These are phyloP conservation scores for Medicago arabica DNA, from an alignment of 306 rosid genomes.

Conservation along the genomic window DNA sequence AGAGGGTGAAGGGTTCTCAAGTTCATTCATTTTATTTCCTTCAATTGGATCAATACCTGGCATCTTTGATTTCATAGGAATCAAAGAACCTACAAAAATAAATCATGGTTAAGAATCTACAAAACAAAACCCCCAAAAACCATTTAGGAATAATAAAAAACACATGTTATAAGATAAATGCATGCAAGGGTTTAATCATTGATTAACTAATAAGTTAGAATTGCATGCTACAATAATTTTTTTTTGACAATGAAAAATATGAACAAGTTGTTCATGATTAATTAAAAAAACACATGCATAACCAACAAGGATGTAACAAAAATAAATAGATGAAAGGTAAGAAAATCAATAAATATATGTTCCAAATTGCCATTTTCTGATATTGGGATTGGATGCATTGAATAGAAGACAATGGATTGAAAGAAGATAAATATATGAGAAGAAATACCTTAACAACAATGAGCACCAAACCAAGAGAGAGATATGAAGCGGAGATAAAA, in stretches of 20 bases:
- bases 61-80: constrained; percentile 59
- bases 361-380: neutral
- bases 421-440: constrained; percentile 29
- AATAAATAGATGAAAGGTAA: neutral
- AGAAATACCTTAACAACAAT: constrained; percentile 56
- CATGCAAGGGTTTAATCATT: neutral
- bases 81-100: constrained; percentile 47
- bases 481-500: constrained; percentile 18
- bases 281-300: constrained; percentile 23
- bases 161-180: neutral
- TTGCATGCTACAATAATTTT: constrained; percentile 28
- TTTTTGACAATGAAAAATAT: neutral
- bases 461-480: constrained; percentile 21
- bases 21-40: constrained; percentile 43
- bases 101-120: neutral
- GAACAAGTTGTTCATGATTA: constrained; percentile 6
- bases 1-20: constrained; percentile 40
- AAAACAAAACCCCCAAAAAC: neutral
- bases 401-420: constrained; percentile 7
- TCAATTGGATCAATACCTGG: constrained; percentile 62
- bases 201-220: neutral
- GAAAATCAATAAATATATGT: neutral
- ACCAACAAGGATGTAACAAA: constrained; percentile 14
- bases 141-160: neutral
- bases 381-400: neutral